phyloP scores from a whole-genome alignment of 495 filamentous ascomycete genomes.

The Xylaria acuta region DNA sequence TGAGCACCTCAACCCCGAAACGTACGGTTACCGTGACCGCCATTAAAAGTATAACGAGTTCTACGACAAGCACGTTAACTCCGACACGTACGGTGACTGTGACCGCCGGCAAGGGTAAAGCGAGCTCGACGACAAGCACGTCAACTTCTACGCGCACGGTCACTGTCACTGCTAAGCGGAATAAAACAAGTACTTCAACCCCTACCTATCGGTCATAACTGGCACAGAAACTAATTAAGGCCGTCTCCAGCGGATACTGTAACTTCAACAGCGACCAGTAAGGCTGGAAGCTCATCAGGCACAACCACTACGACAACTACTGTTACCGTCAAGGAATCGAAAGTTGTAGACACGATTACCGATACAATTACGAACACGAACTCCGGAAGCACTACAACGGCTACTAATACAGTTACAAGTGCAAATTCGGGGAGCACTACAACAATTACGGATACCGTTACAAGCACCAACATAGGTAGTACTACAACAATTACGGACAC shows the following conservation, averaged over 20 bases:
- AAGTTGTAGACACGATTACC: too few relatives aligned
- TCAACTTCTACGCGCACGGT: constrained; percentile 4
- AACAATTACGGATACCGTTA: constrained; percentile 23
- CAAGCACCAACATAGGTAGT: constrained; percentile 3
- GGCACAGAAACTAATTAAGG: background rate
- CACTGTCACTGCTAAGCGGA: background rate
- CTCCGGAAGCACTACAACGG: background rate
- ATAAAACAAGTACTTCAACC: constrained; percentile 4
- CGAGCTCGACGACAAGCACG: background rate
- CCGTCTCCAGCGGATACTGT: background rate
- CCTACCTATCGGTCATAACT: background rate
- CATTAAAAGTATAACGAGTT: background rate
- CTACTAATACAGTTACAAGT: background rate
- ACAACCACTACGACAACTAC: constrained; percentile 12
- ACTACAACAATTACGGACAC: constrained; percentile 13
- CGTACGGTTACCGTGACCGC: constrained; percentile 3
- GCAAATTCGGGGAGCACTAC: background rate
- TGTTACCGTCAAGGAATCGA: too few relatives aligned
- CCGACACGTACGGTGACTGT: background rate
- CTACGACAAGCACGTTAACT: background rate
- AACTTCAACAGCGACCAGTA: constrained; percentile 16
- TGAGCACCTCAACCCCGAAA: background rate
- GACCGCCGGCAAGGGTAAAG: background rate
- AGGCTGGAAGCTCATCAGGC: constrained; percentile 1
- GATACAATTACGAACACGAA: background rate